These are phyloP conservation scores for Panellus pusillus DNA, from an alignment of 768 basidiomycete genomes.

Conservation along the genomic window DNA sequence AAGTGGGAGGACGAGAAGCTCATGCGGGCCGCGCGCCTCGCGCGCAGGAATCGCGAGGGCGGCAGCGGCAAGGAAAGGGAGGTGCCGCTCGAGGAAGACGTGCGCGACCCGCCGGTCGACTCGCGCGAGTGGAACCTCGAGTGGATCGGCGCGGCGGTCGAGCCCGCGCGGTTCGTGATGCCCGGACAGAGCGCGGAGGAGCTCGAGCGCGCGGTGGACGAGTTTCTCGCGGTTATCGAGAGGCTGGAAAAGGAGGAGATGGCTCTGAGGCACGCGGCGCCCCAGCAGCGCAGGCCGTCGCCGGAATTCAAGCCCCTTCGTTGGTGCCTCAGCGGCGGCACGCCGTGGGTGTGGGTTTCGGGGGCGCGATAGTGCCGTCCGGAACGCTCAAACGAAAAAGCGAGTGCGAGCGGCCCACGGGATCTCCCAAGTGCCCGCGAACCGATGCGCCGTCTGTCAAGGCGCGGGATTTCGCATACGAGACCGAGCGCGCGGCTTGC, in stretches of 20 bases:
- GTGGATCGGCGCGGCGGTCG: constrained; percentile 24
- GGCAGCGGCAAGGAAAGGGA: not conserved
- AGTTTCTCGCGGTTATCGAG: constrained; percentile 16
- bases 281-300: constrained; percentile 1
- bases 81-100: constrained; percentile 34
- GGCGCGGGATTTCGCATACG: not conserved
- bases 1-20: constrained; percentile 16
- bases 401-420: constrained; percentile 2
- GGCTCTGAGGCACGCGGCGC: not conserved
- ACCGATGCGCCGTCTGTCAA: not conserved
- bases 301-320: constrained; percentile 16
- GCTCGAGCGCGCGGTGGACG: constrained; percentile 9
- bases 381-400: constrained; percentile 13
- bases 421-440: constrained; percentile 7
- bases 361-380: not conserved
- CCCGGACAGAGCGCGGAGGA: constrained; percentile 18
- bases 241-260: constrained; percentile 11
- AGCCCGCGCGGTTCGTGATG: constrained; percentile 17
- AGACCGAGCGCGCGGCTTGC: not conserved
- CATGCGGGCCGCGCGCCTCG: constrained; percentile 13
- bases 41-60: not conserved
- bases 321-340: not conserved
- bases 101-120: constrained; percentile 69
- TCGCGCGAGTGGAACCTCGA: constrained; percentile 53
- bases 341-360: not conserved